phyloP scores from a whole-genome alignment of 2,329 filamentous ascomycete species.

The Talaromyces sp. region DNA sequence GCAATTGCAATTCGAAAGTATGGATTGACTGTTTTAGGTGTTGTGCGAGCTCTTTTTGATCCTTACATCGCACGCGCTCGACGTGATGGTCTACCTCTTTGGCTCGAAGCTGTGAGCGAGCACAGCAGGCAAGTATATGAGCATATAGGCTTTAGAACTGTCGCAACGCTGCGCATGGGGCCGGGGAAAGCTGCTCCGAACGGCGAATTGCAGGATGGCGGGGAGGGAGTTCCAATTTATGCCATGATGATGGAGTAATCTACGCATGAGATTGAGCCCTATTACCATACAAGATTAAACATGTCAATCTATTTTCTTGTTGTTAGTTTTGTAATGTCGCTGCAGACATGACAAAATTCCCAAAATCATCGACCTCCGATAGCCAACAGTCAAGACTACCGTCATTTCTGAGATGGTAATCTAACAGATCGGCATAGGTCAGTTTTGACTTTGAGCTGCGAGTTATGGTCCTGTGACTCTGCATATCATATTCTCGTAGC shows the following conservation, averaged over 20 bases:
- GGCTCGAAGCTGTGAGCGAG: slow-evolving; percentile 18
- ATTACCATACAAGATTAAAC: not conserved
- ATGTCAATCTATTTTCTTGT: no score
- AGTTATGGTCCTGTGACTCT: not conserved
- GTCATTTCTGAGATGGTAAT: not conserved
- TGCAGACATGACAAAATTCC: slow-evolving; percentile 10
- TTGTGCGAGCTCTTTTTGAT: slow-evolving; percentile 18
- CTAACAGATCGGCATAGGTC: slow-evolving; percentile 8
- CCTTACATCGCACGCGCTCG: slow-evolving; percentile 17
- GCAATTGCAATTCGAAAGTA: not conserved
- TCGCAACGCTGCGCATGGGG: slow-evolving; percentile 9
- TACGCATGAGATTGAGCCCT: not conserved
- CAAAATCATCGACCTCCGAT: slow-evolving; percentile 12
- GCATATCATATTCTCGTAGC: slow-evolving; percentile 5
- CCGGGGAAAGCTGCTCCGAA: slow-evolving; percentile 9
- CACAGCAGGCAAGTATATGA: slow-evolving; percentile 18
- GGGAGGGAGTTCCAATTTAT: slow-evolving; percentile 15
- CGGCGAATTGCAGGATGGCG: slow-evolving; percentile 18
- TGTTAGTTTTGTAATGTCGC: slow-evolving; percentile 2
- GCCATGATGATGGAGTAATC: slow-evolving; percentile 18
- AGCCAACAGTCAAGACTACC: slow-evolving; percentile 11
- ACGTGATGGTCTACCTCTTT: slow-evolving; percentile 12
- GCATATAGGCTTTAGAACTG: slow-evolving; percentile 16
- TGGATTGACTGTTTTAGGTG: not conserved
- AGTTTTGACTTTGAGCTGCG: not conserved